These are phyloP conservation scores for Beauveria bassiana DNA, from an alignment of 2,329 filamentous ascomycete species.

Conservation along the genomic window DNA sequence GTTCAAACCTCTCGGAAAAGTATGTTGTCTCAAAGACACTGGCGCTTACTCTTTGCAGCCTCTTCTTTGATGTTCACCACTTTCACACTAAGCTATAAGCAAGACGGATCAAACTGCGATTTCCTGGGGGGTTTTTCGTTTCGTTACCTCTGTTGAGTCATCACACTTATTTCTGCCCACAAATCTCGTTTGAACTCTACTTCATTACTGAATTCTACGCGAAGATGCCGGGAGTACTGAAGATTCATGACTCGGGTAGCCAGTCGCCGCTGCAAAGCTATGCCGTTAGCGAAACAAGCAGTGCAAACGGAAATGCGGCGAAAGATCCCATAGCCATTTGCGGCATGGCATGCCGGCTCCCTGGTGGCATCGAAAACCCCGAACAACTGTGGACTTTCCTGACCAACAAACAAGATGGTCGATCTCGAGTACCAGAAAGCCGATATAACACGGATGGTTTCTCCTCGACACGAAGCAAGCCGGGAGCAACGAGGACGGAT, in stretches of 20 bases:
- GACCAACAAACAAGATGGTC: constrained; percentile 10
- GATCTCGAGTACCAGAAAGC: constrained; percentile 9
- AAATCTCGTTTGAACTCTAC: not conserved
- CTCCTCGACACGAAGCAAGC: constrained; percentile 1
- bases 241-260: not conserved
- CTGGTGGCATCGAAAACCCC: constrained; percentile 9
- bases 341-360: constrained; percentile 13
- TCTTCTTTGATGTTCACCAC: not conserved
- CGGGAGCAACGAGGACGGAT: constrained; percentile 6
- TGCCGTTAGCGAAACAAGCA: not conserved
- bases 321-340: constrained; percentile 11
- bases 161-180: not conserved
- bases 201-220: not conserved
- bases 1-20: not conserved
- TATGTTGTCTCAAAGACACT: not conserved
- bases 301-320: not conserved
- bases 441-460: constrained; percentile 13
- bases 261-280: not conserved
- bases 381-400: constrained; percentile 13
- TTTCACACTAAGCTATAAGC: not conserved
- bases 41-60: not conserved
- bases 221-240: not conserved
- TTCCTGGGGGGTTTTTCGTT: not conserved
- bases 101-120: not conserved
- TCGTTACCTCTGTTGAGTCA: not conserved